Evolutionary conservation across 2,329 filamentous ascomycete genomes (phyloP).

Genomic region (Aspergillus terreus): DNA sequence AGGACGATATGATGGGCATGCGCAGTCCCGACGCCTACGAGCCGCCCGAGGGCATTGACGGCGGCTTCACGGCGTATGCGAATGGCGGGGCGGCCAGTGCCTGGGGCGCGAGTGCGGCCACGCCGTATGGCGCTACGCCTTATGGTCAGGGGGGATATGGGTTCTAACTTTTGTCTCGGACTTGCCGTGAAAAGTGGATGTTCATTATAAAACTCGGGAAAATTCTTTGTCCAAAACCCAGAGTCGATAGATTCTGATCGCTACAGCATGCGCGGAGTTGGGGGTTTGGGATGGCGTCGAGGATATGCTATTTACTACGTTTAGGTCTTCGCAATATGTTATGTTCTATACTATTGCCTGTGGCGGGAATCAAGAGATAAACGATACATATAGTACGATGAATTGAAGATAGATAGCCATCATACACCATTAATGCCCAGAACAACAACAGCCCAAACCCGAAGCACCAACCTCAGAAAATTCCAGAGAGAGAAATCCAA

Average conservation of each 20-base stretch:
- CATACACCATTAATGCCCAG: constrained; percentile 2
- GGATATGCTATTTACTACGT: no score
- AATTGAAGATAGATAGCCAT: constrained; percentile 1
- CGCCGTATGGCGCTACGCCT: constrained; percentile 52
- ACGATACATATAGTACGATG: neutral
- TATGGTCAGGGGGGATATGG: constrained; percentile 25
- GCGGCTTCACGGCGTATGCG: constrained; percentile 38
- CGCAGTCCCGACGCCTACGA: constrained; percentile 49
- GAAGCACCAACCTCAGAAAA: neutral
- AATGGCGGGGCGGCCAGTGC: constrained; percentile 53
- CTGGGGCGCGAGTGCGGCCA: constrained; percentile 62
- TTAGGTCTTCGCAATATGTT: no score
- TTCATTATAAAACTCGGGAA: no score
- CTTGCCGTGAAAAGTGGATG: neutral
- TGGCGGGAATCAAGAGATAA: neutral
- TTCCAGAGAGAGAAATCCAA: neutral
- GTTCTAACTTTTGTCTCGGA: constrained; percentile 14
- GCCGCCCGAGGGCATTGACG: constrained; percentile 43
- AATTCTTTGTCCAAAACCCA: neutral
- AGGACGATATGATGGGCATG: constrained; percentile 47
- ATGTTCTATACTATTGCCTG: neutral
- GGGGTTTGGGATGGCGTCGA: no score
- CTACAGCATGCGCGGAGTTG: no score
- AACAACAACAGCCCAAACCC: neutral
- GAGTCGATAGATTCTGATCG: no score